Evolutionary conservation across 2,329 filamentous ascomycete species (phyloP), one percentile per base, ranked within the genome.

Genomic region (Stagonosporopsis cucurbitacearum): DNA sequence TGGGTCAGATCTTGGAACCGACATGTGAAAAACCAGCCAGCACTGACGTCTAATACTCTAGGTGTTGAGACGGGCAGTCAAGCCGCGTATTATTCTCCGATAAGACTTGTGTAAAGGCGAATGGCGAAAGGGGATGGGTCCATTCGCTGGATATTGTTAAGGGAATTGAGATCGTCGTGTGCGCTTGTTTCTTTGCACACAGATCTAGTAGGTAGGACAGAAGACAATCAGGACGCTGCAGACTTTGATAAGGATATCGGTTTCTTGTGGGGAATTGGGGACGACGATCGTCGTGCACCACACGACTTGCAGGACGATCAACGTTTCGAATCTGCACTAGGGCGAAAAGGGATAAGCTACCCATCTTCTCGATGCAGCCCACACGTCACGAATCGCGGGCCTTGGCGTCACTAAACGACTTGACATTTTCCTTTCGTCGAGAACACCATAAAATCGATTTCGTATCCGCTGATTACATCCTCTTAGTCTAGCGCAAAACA

Each of bases 401-500:
- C 35, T 26, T 22, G 11, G 32, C 23, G 33, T n/a, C 17, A 20
- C 4, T 23, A 22, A 37, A 33, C 23, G 37, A n/a, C 36, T 19
- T 6, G 30, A 6, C 6, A 19, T n/a, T n/a, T 40, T n/a, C 15
- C 30, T 19, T 25, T 43, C 30, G 30, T 15, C 33, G 22, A 13
- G n/a, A 28, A 19, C 4, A 15, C 11, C 28, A 48, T 32, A n/a
- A 5, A 30, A 32, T 48, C 13, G 13, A 49, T 49, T 41, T 19
- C 35, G 22, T 32, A 41, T 26, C 13, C 25, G 6, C 12, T 45
- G 4, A 19, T 8, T 26, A 20, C 11, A 12, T 12, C 20, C 28
- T 51, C 20, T 59, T 39, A 59, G 1, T 71, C 69, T 50, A 84
- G 58, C 2, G 82, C 82, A 77, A 87, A 87, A 67, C 85, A 87